A percentile compares a stretch with the other conserved stretches of the same genome.
phyloP scores from a whole-genome alignment of 352 stramenopile species.

The Pythium oligandrum region DNA sequence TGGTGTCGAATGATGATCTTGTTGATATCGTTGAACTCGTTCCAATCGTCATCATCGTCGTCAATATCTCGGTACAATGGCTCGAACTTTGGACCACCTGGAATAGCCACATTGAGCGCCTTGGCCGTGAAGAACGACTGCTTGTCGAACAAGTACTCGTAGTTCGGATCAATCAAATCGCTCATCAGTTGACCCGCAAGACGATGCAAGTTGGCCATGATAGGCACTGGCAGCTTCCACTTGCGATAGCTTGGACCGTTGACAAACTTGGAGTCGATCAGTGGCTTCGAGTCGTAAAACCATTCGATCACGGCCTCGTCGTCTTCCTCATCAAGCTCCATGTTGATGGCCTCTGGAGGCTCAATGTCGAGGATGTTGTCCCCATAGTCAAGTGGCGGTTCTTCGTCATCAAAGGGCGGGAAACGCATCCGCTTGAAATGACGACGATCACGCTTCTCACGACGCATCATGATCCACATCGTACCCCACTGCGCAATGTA shows the following conservation, averaged over 20 bases:
- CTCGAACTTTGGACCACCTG: constrained; percentile 99
- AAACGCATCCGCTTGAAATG: constrained; percentile 99
- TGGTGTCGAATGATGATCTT: constrained; percentile 99
- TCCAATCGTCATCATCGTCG: constrained; percentile 99
- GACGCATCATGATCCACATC: constrained; percentile 99
- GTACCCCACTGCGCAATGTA: constrained; percentile 99
- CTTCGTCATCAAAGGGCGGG: constrained; percentile 99
- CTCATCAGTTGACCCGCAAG: constrained; percentile 96
- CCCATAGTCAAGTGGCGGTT: constrained; percentile 95
- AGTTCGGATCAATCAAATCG: constrained; percentile 96
- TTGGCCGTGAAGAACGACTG: constrained; percentile 99
- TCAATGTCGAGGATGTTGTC: constrained; percentile 98
- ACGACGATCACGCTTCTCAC: constrained; percentile 97
- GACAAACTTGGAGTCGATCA: constrained; percentile 90
- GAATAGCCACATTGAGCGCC: constrained; percentile 99
- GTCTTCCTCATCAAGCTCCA: constrained; percentile 96
- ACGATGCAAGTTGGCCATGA: constrained; percentile 98
- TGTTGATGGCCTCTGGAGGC: constrained; percentile 94
- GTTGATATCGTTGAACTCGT: constrained; percentile 99
- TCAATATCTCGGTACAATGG: constrained; percentile 97
- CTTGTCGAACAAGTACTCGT: constrained; percentile 92
- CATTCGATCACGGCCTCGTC: constrained; percentile 95
- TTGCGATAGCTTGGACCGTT: constrained; percentile 97
- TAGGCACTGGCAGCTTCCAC: constrained; percentile 96
- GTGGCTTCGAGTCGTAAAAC: constrained; percentile 98